Conservation (phyloP, 1,284 basidiomycete genomes). For the Rhodotorula sp. region DNA sequence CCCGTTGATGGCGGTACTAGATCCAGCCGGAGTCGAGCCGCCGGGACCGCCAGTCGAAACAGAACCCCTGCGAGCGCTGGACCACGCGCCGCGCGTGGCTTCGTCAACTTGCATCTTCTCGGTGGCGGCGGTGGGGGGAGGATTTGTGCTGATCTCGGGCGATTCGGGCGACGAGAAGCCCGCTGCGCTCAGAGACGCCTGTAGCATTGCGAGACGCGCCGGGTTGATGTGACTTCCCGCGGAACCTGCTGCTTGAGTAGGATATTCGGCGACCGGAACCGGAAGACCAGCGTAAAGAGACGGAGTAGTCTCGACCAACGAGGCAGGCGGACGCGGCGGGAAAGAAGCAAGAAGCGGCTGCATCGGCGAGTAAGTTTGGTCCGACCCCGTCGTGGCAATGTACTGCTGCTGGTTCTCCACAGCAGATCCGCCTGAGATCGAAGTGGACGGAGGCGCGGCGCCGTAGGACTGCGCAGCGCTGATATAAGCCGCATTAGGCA, state of each 20-base stretch:
- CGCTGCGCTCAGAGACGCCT: background rate
- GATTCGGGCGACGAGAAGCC: background rate
- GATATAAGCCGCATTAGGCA: background rate
- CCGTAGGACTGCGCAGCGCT: no score
- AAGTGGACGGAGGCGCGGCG: no score
- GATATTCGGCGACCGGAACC: background rate
- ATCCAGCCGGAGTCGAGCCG: no score
- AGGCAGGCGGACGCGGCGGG: background rate
- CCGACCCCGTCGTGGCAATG: background rate
- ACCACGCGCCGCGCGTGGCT: constrained; percentile 9
- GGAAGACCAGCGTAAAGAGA: no score
- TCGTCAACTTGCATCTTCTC: constrained; percentile 18
- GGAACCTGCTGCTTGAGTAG: no score
- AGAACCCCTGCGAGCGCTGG: background rate
- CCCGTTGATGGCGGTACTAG: no score
- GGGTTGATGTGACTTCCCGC: background rate
- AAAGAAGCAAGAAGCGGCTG: background rate
- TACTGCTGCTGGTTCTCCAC: background rate
- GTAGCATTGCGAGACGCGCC: constrained; percentile 5
- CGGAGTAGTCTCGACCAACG: background rate
- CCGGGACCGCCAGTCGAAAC: no score
- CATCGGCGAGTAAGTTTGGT: background rate
- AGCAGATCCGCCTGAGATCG: background rate
- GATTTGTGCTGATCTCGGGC: background rate
- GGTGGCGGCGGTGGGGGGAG: background rate